phyloP scores from a whole-genome alignment of 345 rosid species.

The Camelina sativa region DNA sequence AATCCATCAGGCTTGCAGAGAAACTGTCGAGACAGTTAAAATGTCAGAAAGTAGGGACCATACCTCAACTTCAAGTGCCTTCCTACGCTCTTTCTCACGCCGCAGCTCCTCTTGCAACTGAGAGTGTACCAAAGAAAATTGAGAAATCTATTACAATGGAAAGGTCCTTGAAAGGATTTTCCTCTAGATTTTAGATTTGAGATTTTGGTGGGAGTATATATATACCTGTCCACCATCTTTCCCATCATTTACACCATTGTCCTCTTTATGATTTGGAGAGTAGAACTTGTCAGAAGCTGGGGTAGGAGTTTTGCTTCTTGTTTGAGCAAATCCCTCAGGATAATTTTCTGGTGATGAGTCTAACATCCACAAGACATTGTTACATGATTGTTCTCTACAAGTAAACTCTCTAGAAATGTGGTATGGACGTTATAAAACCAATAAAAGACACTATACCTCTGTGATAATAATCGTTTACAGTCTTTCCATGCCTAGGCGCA shows the following conservation, averaged over 20 bases:
- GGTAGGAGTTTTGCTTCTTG: conserved; percentile 38
- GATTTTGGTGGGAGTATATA: conserved; percentile 34
- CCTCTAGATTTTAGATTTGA: conserved; percentile 25
- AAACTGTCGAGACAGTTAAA: background rate
- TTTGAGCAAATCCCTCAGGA: conserved; percentile 36
- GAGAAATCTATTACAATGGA: conserved; percentile 4
- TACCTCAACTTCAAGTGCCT: conserved; percentile 67
- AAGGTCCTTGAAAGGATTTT: conserved; percentile 16
- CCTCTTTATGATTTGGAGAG: conserved; percentile 38
- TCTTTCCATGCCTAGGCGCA: conserved; percentile 59
- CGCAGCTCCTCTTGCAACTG: conserved; percentile 47
- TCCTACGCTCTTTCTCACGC: conserved; percentile 57
- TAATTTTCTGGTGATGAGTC: conserved; percentile 57
- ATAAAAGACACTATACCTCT: conserved; percentile 48
- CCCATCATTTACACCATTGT: conserved; percentile 36
- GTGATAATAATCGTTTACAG: conserved; percentile 38
- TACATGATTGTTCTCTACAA: conserved; percentile 27
- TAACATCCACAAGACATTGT: conserved; percentile 36
- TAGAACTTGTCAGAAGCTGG: conserved; percentile 47
- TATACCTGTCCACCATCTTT: conserved; percentile 44
- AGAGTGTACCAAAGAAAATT: background rate
- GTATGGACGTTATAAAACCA: conserved; percentile 12
- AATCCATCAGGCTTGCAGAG: conserved; percentile 33
- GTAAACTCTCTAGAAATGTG: background rate
- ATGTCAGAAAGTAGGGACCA: conserved; percentile 15